Percentiles rank a stretch among this genome's conserved stretches.
These are phyloP conservation scores for Corynespora cassiicola DNA, from an alignment of 2,329 filamentous ascomycete genomes.

Conservation along the genomic window DNA sequence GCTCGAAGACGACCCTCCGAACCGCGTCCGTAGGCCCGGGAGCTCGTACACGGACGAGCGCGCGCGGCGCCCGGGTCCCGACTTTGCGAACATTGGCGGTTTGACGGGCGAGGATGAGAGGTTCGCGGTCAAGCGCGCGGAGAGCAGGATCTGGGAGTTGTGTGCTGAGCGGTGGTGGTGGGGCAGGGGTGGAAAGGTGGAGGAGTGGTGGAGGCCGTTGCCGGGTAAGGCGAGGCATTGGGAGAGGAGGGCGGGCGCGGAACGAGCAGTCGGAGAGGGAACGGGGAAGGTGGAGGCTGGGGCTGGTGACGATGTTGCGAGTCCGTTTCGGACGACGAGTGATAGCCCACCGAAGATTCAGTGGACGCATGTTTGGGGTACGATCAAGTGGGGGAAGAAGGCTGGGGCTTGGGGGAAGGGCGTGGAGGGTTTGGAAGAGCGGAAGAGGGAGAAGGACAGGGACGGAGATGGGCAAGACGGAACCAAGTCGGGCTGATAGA, in stretches of 20 bases:
- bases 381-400: conserved; percentile 59
- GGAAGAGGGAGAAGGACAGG: conserved; percentile 39
- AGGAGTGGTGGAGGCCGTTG: conserved; percentile 73
- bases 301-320: conserved; percentile 53
- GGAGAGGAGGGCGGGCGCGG: conserved; percentile 55
- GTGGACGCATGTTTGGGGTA: conserved; percentile 62
- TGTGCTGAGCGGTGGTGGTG: conserved; percentile 76
- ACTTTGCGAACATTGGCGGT: conserved; percentile 71
- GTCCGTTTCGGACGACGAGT: conserved; percentile 52
- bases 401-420: conserved; percentile 61
- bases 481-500: too few relatives aligned
- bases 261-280: conserved; percentile 32
- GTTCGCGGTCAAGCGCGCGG: conserved; percentile 80
- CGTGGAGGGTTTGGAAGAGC: conserved; percentile 53
- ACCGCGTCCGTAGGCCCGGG: conserved; percentile 40
- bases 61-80: conserved; percentile 36
- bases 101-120: conserved; percentile 83
- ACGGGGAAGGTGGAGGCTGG: conserved; percentile 27
- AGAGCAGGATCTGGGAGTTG: conserved; percentile 82
- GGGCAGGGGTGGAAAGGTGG: conserved; percentile 60
- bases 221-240: conserved; percentile 69
- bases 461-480: neutral
- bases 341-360: conserved; percentile 59
- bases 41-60: conserved; percentile 37
- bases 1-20: conserved; percentile 59